phyloP scores from a whole-genome alignment of 1,284 basidiomycete species.

The Ustilago curta region DNA sequence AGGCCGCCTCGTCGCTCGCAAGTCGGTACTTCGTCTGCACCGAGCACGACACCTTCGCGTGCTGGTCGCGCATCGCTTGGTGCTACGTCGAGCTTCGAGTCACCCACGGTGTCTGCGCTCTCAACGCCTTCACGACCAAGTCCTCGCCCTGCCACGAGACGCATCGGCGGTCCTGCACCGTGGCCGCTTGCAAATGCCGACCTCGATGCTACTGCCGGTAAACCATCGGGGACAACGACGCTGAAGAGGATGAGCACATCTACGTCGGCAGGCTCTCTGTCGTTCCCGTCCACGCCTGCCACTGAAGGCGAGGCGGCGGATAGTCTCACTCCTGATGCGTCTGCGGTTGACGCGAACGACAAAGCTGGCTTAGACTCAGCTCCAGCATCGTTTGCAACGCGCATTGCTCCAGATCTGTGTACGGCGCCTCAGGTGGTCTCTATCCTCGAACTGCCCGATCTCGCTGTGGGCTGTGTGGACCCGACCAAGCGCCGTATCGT shows the following conservation, averaged over 20 bases:
- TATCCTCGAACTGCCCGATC: constrained; percentile 57
- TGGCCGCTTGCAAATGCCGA: constrained; percentile 36
- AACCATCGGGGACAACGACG: constrained; percentile 10
- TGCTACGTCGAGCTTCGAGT: constrained; percentile 11
- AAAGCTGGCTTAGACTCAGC: constrained; percentile 2
- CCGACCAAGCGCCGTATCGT: constrained; percentile 76
- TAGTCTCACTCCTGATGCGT: constrained; percentile 7
- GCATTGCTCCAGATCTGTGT: constrained; percentile 58
- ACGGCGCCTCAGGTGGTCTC: constrained; percentile 52
- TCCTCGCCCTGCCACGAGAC: constrained; percentile 19
- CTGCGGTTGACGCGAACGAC: background rate
- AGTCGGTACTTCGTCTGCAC: constrained; percentile 4
- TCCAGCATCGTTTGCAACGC: constrained; percentile 14
- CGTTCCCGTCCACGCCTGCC: constrained; percentile 29
- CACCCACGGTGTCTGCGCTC: constrained; percentile 7
- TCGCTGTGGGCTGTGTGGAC: constrained; percentile 57
- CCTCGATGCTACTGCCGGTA: constrained; percentile 4
- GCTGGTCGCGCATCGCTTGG: constrained; percentile 28
- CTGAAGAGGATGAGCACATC: constrained; percentile 22
- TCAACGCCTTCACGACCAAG: constrained; percentile 43
- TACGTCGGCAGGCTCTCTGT: constrained; percentile 27
- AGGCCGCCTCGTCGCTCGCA: constrained; percentile 32
- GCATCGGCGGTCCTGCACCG: constrained; percentile 31
- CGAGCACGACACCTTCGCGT: constrained; percentile 20
- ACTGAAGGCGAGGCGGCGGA: constrained; percentile 12